These are phyloP conservation scores for Pulveroboletus frians DNA, from an alignment of 768 basidiomycete genomes.

Conservation along the genomic window DNA sequence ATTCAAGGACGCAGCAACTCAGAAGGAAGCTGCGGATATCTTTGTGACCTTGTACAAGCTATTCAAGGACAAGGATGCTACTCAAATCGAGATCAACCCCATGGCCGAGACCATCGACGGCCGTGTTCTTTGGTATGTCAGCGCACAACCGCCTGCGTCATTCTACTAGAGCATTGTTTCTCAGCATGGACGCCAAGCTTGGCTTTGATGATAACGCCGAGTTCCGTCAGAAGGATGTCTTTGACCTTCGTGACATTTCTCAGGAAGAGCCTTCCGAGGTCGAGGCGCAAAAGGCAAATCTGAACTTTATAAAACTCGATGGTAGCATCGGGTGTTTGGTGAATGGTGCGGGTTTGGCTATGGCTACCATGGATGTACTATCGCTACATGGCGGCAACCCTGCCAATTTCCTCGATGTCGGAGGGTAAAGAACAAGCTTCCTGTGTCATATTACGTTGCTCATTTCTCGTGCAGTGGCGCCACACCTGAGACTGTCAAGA, in stretches of 20 bases:
- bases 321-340: slow-evolving; percentile 96
- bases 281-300: slow-evolving; percentile 90
- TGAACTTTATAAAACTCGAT: slow-evolving; percentile 99
- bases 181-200: slow-evolving; percentile 99
- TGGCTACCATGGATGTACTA: slow-evolving; percentile 99
- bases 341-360: slow-evolving; percentile 96
- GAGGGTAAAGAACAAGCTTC: slow-evolving; percentile 55
- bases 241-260: slow-evolving; percentile 81
- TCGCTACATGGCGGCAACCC: slow-evolving; percentile 93
- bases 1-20: slow-evolving; percentile 65
- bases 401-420: slow-evolving; percentile 98
- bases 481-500: slow-evolving; percentile 99
- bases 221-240: slow-evolving; percentile 92
- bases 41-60: slow-evolving; percentile 93
- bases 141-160: not conserved
- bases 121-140: slow-evolving; percentile 80
- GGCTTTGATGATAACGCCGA: slow-evolving; percentile 99
- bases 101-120: slow-evolving; percentile 91
- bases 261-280: slow-evolving; percentile 98
- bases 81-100: slow-evolving; percentile 99
- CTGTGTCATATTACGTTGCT: not conserved
- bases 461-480: slow-evolving; percentile 62
- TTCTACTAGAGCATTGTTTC: not conserved
- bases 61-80: slow-evolving; percentile 98
- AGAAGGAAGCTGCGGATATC: slow-evolving; percentile 84